Evolutionary conservation across 179 eudicot species (phyloP).

Genomic region (Patellifolia procumbens): DNA sequence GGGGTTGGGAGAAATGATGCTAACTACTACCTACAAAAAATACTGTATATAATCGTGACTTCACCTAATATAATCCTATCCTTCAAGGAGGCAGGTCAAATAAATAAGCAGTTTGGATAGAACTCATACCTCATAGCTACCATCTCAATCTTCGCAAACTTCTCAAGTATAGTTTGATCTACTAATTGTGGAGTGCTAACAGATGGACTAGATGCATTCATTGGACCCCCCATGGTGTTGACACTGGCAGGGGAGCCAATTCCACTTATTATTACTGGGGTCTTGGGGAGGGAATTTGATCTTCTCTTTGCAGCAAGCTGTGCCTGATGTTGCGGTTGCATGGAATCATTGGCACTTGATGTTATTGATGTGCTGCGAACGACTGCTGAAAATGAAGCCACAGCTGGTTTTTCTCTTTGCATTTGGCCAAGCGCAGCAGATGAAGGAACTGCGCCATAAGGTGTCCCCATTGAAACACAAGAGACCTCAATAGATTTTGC

Average conservation of each 20-base stretch:
- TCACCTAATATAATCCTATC: background rate
- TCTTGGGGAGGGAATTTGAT: conserved; percentile 74
- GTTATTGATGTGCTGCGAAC: conserved; percentile 65
- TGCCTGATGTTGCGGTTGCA: conserved; percentile 77
- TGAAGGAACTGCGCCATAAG: conserved; percentile 64
- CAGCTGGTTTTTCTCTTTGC: conserved; percentile 74
- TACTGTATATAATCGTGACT: background rate
- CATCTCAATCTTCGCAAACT: conserved; percentile 72
- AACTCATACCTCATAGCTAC: conserved; percentile 64
- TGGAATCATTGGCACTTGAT: conserved; percentile 70
- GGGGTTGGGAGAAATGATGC: background rate
- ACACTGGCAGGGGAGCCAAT: conserved; percentile 92
- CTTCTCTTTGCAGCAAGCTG: conserved; percentile 67
- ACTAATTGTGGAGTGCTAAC: conserved; percentile 56
- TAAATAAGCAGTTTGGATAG: background rate
- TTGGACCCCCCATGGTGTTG: conserved; percentile 62
- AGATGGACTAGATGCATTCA: conserved; percentile 84
- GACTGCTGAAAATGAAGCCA: conserved; percentile 49
- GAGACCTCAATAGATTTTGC: conserved; percentile 79
- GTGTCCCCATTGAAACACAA: conserved; percentile 70
- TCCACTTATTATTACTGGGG: conserved; percentile 71
- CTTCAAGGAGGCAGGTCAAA: conserved; percentile 2
- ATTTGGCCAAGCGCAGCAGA: conserved; percentile 54
- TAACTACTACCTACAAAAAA: conserved; percentile 2
- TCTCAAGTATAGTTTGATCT: conserved; percentile 62